Conservation (phyloP, 768 basidiomycete genomes). For the Cystofilobasidium bisporidii region DNA sequence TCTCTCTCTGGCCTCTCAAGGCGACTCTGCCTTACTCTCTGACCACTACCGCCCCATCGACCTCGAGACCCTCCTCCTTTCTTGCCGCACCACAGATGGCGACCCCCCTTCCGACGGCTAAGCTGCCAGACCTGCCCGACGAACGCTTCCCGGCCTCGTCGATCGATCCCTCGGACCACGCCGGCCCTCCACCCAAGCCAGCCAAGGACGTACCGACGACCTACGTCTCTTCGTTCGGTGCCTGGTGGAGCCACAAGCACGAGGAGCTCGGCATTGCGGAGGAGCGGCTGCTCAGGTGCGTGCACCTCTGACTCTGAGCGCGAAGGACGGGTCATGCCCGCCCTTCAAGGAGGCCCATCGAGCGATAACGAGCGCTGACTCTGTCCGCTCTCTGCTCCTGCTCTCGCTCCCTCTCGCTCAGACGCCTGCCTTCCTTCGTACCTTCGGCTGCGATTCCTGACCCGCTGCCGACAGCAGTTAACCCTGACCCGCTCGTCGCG, state of each 20-base stretch:
- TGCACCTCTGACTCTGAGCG: neutral
- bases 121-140: slow-evolving; percentile 17
- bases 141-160: slow-evolving; percentile 7
- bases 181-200: neutral
- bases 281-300: slow-evolving; percentile 24
- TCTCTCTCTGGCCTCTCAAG: too few relatives aligned
- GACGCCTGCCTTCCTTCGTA: slow-evolving; percentile 18
- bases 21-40: too few relatives aligned
- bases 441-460: slow-evolving; percentile 1
- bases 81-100: neutral
- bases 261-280: slow-evolving; percentile 22
- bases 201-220: slow-evolving; percentile 5
- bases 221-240: neutral
- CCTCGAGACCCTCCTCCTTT: too few relatives aligned
- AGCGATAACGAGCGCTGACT: too few relatives aligned
- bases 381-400: too few relatives aligned
- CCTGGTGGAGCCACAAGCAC: slow-evolving; percentile 19
- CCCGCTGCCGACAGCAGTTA: slow-evolving; percentile 4
- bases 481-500: slow-evolving; percentile 15
- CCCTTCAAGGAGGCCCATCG: too few relatives aligned
- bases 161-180: neutral
- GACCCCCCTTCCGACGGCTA: neutral
- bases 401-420: slow-evolving; percentile 1
- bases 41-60: too few relatives aligned
- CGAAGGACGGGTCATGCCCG: neutral